Percentiles rank a stretch among this genome's conserved stretches.
Evolutionary conservation across 192 early-diverging fungal species (phyloP).

Genomic region (Anaeromyces robustus): DNA sequence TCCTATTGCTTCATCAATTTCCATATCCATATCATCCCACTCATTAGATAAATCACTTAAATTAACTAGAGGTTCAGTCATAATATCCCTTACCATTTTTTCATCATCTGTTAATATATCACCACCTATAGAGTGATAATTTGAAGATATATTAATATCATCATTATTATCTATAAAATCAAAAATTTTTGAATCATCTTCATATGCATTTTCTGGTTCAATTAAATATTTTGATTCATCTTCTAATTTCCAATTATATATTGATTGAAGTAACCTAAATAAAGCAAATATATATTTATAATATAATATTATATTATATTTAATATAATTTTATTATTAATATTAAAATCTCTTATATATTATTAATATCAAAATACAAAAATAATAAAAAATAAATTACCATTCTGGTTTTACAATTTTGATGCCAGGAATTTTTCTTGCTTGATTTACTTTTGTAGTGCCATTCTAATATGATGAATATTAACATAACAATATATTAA

Average conservation of each 20-base stretch:
- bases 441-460: conserved; percentile 60
- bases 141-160: conserved; percentile 8
- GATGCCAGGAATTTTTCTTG: conserved; percentile 9
- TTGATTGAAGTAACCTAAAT: conserved; percentile 52
- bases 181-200: background rate
- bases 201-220: conserved; percentile 10
- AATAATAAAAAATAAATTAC: conserved; percentile 26
- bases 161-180: conserved; percentile 9
- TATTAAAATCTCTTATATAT: too few species aligned
- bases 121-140: background rate
- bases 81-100: conserved; percentile 22
- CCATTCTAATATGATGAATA: conserved; percentile 22
- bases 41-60: conserved; percentile 25
- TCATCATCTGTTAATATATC: conserved; percentile 17
- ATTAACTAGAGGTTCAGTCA: conserved; percentile 23
- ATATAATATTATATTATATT: too few species aligned
- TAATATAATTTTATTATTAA: too few species aligned
- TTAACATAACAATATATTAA: too few species aligned
- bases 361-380: conserved; percentile 7
- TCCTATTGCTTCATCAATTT: conserved; percentile 36
- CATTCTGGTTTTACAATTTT: conserved; percentile 6
- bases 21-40: conserved; percentile 29
- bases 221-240: conserved; percentile 51
- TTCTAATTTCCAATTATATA: conserved; percentile 48
- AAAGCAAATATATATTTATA: background rate